Conservation (phyloP, 768 basidiomycete genomes). For the Serendipita sp. region DNA sequence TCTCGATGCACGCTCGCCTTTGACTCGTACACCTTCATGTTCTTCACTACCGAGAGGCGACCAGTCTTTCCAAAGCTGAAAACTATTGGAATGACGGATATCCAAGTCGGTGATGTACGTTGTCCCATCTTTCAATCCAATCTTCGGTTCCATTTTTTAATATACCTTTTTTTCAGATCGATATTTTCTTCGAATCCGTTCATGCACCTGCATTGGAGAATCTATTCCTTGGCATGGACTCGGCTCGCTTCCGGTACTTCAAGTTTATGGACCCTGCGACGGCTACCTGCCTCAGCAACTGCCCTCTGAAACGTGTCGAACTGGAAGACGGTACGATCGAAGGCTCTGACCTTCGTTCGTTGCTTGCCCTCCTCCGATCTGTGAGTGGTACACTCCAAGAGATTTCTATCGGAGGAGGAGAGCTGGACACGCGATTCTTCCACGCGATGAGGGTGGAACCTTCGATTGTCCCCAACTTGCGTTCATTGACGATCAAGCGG, state of each 20-base stretch:
- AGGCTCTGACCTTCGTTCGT: background rate
- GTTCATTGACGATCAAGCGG: background rate
- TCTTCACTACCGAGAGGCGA: background rate
- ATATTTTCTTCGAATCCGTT: background rate
- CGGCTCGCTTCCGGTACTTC: background rate
- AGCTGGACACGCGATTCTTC: conserved; percentile 1
- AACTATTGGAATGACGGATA: background rate
- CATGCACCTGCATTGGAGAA: conserved; percentile 1
- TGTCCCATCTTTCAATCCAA: background rate
- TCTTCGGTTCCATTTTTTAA: no score
- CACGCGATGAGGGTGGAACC: conserved; percentile 4
- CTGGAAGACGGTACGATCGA: background rate
- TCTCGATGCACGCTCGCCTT: background rate
- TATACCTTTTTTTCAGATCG: background rate
- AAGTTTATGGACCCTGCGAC: conserved; percentile 1
- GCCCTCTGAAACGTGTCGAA: background rate
- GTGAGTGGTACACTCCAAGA: background rate
- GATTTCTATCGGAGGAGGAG: background rate
- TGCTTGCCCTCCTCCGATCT: background rate
- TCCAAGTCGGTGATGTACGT: background rate
- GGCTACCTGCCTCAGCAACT: background rate
- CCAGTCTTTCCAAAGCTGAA: background rate
- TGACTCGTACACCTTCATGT: conserved; percentile 3
- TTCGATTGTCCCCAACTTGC: background rate
- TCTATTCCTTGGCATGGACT: background rate